A percentile compares a stretch with the other conserved stretches of the same genome.
Conservation (phyloP, 2,329 filamentous ascomycete genomes). For the Fusarium duplospermum region DNA sequence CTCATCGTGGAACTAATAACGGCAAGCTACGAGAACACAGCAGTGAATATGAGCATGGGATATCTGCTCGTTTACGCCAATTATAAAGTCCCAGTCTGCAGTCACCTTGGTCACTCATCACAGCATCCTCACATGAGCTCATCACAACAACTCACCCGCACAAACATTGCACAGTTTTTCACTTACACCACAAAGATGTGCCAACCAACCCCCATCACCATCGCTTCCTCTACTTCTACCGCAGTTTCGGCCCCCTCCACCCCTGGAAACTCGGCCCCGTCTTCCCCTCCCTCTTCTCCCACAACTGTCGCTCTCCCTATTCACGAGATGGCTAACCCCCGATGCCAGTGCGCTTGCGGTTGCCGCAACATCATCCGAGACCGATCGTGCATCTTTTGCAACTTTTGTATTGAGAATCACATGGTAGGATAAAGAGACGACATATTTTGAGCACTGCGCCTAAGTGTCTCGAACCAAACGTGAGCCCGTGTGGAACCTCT, state of each 20-base stretch:
- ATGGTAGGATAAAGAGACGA: neutral
- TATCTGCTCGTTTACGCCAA: neutral
- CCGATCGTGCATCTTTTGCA: neutral
- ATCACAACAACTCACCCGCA: neutral
- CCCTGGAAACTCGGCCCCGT: neutral
- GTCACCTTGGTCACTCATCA: neutral
- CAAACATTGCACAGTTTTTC: neutral
- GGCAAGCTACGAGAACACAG: too few relatives aligned
- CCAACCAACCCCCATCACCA: neutral
- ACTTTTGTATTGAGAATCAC: conserved; percentile 2
- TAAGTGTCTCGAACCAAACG: neutral
- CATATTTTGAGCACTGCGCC: neutral
- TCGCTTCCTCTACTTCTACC: neutral
- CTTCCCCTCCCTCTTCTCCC: neutral
- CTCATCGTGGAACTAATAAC: too few relatives aligned
- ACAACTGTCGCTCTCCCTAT: neutral
- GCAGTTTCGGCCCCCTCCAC: neutral
- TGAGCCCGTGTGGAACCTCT: neutral
- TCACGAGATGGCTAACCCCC: neutral
- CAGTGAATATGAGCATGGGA: neutral
- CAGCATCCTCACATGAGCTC: neutral
- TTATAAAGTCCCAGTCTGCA: neutral
- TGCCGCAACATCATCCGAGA: neutral
- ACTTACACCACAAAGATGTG: neutral
- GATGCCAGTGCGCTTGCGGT: neutral